Conservation (phyloP, 1,284 basidiomycete genomes). For the Pulveroboletus sp. region DNA sequence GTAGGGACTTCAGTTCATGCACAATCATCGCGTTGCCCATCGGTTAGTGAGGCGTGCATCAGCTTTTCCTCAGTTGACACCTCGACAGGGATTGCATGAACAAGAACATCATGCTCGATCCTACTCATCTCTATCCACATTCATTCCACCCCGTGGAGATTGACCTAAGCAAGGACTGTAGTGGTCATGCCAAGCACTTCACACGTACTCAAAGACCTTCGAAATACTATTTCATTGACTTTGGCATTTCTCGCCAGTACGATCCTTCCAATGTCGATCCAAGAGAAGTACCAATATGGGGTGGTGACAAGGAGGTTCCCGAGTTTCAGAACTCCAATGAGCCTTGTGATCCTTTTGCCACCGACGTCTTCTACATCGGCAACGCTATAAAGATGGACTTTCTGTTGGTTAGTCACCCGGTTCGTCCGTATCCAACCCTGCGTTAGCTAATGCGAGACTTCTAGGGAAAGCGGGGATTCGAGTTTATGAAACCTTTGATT, state of each 20-base stretch:
- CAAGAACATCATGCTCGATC: not conserved
- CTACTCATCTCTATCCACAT: not conserved
- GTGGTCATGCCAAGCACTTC: not conserved
- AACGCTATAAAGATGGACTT: conserved; percentile 10
- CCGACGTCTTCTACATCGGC: not conserved
- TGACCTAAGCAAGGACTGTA: not conserved
- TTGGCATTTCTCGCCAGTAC: not conserved
- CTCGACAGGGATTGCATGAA: no score
- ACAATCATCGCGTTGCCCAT: not conserved
- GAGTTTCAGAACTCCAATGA: conserved; percentile 14
- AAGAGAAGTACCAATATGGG: not conserved
- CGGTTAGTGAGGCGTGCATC: not conserved
- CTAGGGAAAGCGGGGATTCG: conserved; percentile 26
- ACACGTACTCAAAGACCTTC: not conserved
- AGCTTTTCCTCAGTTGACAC: no score
- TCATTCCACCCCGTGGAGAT: not conserved
- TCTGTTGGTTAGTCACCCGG: conserved; percentile 10
- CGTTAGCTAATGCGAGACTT: no score
- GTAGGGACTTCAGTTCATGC: not conserved
- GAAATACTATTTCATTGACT: not conserved
- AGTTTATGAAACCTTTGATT: conserved; percentile 36
- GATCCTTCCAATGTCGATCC: not conserved
- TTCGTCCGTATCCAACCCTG: no score
- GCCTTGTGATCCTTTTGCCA: conserved; percentile 7
- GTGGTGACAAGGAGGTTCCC: conserved; percentile 7